Base-by-base conservation (phyloP, 2,329 filamentous ascomycete species). In the Cadophora sp. region DNA sequence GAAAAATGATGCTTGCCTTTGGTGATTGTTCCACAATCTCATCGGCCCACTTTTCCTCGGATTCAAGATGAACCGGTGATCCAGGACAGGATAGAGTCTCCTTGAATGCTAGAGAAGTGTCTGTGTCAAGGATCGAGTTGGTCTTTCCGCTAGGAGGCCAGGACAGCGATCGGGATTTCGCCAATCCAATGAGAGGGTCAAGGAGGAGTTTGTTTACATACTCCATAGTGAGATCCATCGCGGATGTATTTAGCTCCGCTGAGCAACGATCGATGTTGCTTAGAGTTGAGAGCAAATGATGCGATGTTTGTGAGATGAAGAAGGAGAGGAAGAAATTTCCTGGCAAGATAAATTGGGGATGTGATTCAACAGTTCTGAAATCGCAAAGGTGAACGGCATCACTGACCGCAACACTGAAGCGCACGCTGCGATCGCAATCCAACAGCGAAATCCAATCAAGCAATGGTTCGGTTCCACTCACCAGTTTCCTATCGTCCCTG, bases 11-110 rank as follows among this genome's bases (percentile, higher is more conserved):
- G 56, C 27, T 53, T 24, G 59, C 26, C 62, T 40, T 69, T 68
- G 19, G 48, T 64, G 34, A 64, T 43, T 34, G 53, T 46, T 12
- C 72, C 70, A 22, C 72, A 53, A 73, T 64, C 26, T 29, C n/a
- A 3, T 67, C 62, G 24, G 72, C 69, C 70, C 70, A 72, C 16
- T 29, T 48, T 5, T 43, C 29, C 50, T 58, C 29, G 7, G 31
- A 31, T 3, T 43, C 50, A 22, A 56, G 24, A 24, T 4, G 12
- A 4, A 56, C 9, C 9, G 50, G n/a, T 3, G 31, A 46, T 29
- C 34, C 29, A 22, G 62, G 48, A 9, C 14, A 53, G 6, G 43
- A 46, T 11, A n/a, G 16, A 3, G 24, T 40, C 26, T 64, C 22
- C 5, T 43, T 29, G 19, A 43, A n/a, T 31, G 3, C 12, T 9